phyloP scores from a whole-genome alignment of 1,139 yeast genomes.

The Suhomyces guaymorum region DNA sequence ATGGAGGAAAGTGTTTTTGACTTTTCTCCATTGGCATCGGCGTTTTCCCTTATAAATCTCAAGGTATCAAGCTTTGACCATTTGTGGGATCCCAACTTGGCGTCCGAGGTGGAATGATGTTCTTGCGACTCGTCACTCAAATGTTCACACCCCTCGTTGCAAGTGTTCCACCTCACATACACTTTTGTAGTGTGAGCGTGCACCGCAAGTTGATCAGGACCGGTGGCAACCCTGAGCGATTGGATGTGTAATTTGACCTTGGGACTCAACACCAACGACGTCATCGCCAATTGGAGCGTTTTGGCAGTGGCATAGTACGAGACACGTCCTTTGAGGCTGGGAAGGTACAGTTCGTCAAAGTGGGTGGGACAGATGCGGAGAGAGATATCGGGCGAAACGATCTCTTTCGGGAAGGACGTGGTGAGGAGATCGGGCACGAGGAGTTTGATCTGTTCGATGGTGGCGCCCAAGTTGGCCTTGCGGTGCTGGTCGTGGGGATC shows the following conservation, averaged over 20 bases:
- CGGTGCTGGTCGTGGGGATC: constrained; percentile 21
- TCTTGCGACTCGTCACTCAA: constrained; percentile 23
- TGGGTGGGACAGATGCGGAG: constrained; percentile 66
- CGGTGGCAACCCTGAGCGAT: constrained; percentile 32
- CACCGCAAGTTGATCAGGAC: constrained; percentile 31
- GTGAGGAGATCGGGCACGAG: constrained; percentile 61
- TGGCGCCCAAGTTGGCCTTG: constrained; percentile 62
- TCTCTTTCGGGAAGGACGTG: constrained; percentile 48
- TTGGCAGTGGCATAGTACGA: constrained; percentile 57
- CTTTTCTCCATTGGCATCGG: constrained; percentile 7
- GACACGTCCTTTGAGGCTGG: constrained; percentile 59
- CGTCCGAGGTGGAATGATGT: constrained; percentile 37
- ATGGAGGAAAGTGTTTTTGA: constrained; percentile 22
- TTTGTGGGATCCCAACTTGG: constrained; percentile 38
- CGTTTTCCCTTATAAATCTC: constrained; percentile 18
- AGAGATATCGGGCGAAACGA: constrained; percentile 53
- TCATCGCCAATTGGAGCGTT: constrained; percentile 54
- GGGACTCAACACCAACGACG: constrained; percentile 56
- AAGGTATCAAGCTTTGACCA: constrained; percentile 41
- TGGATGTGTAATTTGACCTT: constrained; percentile 52
- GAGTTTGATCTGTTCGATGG: constrained; percentile 51
- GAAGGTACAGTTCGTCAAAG: constrained; percentile 48
- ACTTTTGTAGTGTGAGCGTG: constrained; percentile 52
- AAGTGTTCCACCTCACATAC: constrained; percentile 63
- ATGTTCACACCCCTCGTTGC: constrained; percentile 53